Evolutionary conservation across 2,329 filamentous ascomycete genomes (phyloP).

Genomic region (Penicillium sumatraense): DNA sequence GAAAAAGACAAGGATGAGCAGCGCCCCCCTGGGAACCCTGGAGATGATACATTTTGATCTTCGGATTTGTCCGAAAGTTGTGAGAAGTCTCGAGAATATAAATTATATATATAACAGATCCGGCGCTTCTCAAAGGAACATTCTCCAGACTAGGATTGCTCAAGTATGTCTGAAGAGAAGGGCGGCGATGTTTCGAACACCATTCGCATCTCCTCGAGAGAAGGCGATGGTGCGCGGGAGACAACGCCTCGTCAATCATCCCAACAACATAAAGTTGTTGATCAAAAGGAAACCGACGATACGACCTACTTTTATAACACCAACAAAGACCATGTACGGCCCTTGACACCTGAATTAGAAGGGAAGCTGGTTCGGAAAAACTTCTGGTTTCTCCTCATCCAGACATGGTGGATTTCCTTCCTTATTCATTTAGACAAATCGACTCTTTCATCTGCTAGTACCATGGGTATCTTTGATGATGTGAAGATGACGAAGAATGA

Average conservation of each 20-base stretch:
- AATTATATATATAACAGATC: neutral
- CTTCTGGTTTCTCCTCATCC: constrained; percentile 8
- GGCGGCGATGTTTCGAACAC: neutral
- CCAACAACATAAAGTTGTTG: neutral
- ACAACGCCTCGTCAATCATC: neutral
- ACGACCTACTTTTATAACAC: constrained; percentile 12
- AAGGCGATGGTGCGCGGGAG: neutral
- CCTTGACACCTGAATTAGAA: constrained; percentile 4
- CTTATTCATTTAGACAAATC: constrained; percentile 14
- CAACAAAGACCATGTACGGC: neutral
- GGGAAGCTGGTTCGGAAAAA: constrained; percentile 10
- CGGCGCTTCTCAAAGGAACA: too few species aligned
- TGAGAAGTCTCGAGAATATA: neutral
- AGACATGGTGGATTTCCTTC: constrained; percentile 15
- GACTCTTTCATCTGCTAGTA: constrained; percentile 13
- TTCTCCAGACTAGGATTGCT: too few species aligned
- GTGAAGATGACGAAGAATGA: constrained; percentile 13
- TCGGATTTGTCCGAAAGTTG: neutral
- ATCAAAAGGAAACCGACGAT: constrained; percentile 7
- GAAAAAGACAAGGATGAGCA: neutral
- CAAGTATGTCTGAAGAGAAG: constrained; percentile 1
- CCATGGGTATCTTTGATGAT: constrained; percentile 14
- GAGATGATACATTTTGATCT: neutral
- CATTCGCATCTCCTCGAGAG: neutral
- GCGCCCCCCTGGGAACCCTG: constrained; percentile 1